A percentile compares a stretch with the other conserved stretches of the same genome.
Evolutionary conservation across 2,329 filamentous ascomycete species (phyloP).

Genomic region (Colletotrichum acutatum): DNA sequence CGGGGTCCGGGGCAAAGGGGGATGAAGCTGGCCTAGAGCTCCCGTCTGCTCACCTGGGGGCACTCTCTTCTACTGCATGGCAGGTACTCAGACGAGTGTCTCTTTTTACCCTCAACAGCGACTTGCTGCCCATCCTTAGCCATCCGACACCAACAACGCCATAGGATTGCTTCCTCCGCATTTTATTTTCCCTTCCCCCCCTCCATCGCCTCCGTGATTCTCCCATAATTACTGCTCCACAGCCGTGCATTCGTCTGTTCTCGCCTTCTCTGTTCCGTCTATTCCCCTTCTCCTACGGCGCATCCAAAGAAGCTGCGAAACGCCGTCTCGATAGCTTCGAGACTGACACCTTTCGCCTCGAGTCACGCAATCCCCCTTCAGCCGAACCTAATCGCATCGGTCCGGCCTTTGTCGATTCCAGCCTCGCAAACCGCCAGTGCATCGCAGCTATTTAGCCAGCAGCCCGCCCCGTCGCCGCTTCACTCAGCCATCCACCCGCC

Average conservation of each 20-base stretch:
- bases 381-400: not conserved
- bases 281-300: constrained; percentile 2
- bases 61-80: not conserved
- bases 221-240: constrained; percentile 36
- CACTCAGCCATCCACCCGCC: not conserved
- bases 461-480: not conserved
- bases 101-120: not conserved
- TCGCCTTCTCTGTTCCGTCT: constrained; percentile 12
- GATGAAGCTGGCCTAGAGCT: constrained; percentile 11
- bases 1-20: constrained; percentile 16
- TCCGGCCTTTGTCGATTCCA: not conserved
- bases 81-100: no score
- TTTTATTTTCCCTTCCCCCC: constrained; percentile 1
- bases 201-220: not conserved
- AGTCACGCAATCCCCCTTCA: not conserved
- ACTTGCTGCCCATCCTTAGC: not conserved
- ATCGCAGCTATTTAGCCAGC: constrained; percentile 1
- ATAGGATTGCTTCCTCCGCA: constrained; percentile 26
- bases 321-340: constrained; percentile 22
- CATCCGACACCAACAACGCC: constrained; percentile 11
- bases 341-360: constrained; percentile 3
- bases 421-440: not conserved
- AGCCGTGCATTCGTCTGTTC: constrained; percentile 23
- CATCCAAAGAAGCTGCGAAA: constrained; percentile 9
- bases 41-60: not conserved